Base-by-base conservation (phyloP, 352 stramenopile species). In the Phytopythium vexans region DNA sequence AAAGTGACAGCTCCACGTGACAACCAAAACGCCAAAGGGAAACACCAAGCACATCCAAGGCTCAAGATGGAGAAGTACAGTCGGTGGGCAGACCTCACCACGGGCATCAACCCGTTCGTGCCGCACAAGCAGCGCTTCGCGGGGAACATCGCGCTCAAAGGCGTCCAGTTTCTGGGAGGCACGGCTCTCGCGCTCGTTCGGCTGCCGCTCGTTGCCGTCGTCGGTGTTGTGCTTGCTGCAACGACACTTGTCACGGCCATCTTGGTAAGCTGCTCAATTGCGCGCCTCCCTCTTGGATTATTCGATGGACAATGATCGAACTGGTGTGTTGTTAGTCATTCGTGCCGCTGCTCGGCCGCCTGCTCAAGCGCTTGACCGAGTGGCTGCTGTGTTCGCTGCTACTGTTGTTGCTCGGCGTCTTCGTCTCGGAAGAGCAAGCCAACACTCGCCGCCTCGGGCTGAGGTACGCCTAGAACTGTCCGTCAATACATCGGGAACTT, bases 101-200 rank as follows among this genome's bases (percentile, higher is more conserved):
- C 84, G 55, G 84, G 84, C 32, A 87, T 91, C 57, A 94, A 94
- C 64, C 84, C 84, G 58, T 94, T 94, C 68, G 84, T 94, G 55
- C 82, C 82, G 49, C 75, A 87, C 63, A 73, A 81, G 58, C 72
- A 78, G 63, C 76, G 72, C 3, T 68, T 88, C 31, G 70, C 70
- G 36, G 68, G 57, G 47, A 76, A 64, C 27, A 59, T 80, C 34
- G 52, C 58, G 0, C 49, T 82, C 41, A 76, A 63, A 3, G 62
- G 62, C 38, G 39, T 86, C 14, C 73, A 88, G 56, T 51, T 82
- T 33, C 42, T 79, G 32, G 57, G 41, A 12, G 78, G 84, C 14
- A 69, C 70, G 14, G 48, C 70, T 27, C 62, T 92, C 31, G 68
- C 66, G 10, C 42, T 89, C 32, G 46, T 81, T 44, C 82, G 84